These are phyloP conservation scores for Starmerella vitae DNA, from an alignment of 805 yeast genomes.

Conservation along the genomic window DNA sequence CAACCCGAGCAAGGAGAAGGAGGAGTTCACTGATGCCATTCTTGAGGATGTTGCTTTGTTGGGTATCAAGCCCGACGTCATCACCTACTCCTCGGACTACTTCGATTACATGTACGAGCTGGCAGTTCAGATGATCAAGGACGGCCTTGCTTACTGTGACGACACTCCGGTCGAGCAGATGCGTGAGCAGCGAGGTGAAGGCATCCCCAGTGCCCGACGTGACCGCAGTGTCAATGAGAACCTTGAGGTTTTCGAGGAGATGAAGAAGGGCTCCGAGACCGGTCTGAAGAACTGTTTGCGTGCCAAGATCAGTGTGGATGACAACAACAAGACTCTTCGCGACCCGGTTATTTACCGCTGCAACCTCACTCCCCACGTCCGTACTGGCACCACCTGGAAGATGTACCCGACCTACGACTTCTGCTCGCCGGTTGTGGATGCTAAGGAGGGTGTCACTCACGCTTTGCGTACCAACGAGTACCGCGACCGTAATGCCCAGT, in stretches of 20 bases:
- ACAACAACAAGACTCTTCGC: conserved; percentile 85
- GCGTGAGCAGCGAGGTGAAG: conserved; percentile 99
- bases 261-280: conserved; percentile 85
- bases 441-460: conserved; percentile 94
- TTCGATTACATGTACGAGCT: conserved; percentile 81
- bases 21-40: conserved; percentile 86
- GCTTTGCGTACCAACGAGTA: conserved; percentile 96
- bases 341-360: conserved; percentile 98
- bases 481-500: conserved; percentile 97
- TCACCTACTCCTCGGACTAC: conserved; percentile 88
- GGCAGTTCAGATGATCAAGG: conserved; percentile 77
- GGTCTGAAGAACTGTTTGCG: conserved; percentile 89
- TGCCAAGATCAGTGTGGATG: conserved; percentile 89
- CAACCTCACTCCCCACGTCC: conserved; percentile 93
- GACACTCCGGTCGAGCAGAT: conserved; percentile 87
- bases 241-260: conserved; percentile 64
- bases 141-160: conserved; percentile 94
- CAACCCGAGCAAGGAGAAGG: conserved; percentile 92
- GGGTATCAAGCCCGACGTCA: conserved; percentile 82
- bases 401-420: conserved; percentile 97
- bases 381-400: conserved; percentile 89
- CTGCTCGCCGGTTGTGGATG: conserved; percentile 94
- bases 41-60: conserved; percentile 79
- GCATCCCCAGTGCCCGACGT: conserved; percentile 83
- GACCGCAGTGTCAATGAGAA: conserved; percentile 89